These are phyloP conservation scores for Esteya vermicola DNA, from an alignment of 2,329 filamentous ascomycete species.

Conservation along the genomic window DNA sequence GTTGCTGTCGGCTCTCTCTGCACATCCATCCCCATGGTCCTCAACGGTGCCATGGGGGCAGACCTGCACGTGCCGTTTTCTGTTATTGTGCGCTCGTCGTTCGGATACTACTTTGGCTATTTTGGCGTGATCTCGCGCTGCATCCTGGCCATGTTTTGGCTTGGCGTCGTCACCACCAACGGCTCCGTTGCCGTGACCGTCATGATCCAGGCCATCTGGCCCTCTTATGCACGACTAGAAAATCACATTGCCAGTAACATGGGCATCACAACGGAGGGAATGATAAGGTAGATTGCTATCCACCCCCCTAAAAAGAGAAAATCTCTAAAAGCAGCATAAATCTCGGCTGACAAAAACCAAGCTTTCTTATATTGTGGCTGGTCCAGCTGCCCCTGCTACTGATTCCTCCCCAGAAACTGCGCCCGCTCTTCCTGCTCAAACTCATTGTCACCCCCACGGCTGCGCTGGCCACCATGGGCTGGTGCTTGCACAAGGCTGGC, in stretches of 20 bases:
- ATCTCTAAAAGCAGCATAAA: no score
- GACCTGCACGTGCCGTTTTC: slow-evolving; percentile 23
- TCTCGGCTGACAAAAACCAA: no score
- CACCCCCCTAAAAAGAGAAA: no score
- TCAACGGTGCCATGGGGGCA: slow-evolving; percentile 21
- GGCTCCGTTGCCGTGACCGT: slow-evolving; percentile 18
- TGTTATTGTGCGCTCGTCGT: slow-evolving; percentile 20
- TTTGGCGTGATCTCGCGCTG: slow-evolving; percentile 17
- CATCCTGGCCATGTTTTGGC: slow-evolving; percentile 21
- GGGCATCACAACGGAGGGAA: slow-evolving; percentile 16
- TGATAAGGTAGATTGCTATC: slow-evolving; percentile 17
- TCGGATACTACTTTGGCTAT: slow-evolving; percentile 20
- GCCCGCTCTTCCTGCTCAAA: slow-evolving; percentile 21
- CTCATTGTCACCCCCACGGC: background rate
- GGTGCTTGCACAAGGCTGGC: slow-evolving; percentile 56
- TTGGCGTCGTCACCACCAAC: slow-evolving; percentile 18
- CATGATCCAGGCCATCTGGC: slow-evolving; percentile 24
- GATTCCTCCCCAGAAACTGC: slow-evolving; percentile 13
- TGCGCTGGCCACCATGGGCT: slow-evolving; percentile 39
- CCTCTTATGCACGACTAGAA: slow-evolving; percentile 23
- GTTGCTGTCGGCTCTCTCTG: slow-evolving; percentile 37
- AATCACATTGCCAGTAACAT: slow-evolving; percentile 23
- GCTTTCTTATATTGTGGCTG: slow-evolving; percentile 13
- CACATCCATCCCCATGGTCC: slow-evolving; percentile 29
- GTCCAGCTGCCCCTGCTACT: slow-evolving; percentile 14